Conservation (phyloP, 768 basidiomycete genomes). For the Sistotremastrum suecicum region DNA sequence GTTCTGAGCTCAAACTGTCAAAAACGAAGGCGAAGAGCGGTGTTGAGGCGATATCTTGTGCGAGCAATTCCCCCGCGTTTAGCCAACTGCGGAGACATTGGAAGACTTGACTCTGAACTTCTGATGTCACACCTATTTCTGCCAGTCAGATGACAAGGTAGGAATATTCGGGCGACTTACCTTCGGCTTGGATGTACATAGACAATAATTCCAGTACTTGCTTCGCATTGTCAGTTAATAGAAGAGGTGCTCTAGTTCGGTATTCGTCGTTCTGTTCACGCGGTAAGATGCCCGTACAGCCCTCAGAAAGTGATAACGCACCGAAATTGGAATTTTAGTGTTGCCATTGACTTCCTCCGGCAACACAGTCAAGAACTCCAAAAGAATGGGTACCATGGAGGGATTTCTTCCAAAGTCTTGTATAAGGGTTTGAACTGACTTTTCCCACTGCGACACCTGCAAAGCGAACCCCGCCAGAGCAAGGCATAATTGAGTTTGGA, state of each 20-base stretch:
- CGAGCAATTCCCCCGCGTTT: slow-evolving; percentile 67
- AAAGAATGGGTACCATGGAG: slow-evolving; percentile 62
- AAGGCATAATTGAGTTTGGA: slow-evolving; percentile 81
- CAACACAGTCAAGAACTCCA: slow-evolving; percentile 82
- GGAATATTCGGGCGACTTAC: slow-evolving; percentile 29
- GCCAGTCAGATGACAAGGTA: background rate
- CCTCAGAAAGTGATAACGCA: slow-evolving; percentile 23
- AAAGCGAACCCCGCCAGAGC: slow-evolving; percentile 84
- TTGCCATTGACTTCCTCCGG: slow-evolving; percentile 84
- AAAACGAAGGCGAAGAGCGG: slow-evolving; percentile 77
- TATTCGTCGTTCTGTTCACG: slow-evolving; percentile 59
- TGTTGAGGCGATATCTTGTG: slow-evolving; percentile 48
- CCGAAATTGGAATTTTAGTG: slow-evolving; percentile 76
- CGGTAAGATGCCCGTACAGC: background rate
- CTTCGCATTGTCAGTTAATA: slow-evolving; percentile 55
- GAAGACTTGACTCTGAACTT: slow-evolving; percentile 73
- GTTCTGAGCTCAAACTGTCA: slow-evolving; percentile 67
- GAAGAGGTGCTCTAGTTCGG: slow-evolving; percentile 36
- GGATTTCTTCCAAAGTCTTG: slow-evolving; percentile 77
- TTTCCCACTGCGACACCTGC: slow-evolving; percentile 76
- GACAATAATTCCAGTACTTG: slow-evolving; percentile 66
- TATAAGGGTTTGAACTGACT: slow-evolving; percentile 70
- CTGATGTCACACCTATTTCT: slow-evolving; percentile 61
- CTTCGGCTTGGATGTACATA: slow-evolving; percentile 80
- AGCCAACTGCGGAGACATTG: slow-evolving; percentile 81